These are phyloP conservation scores for Aspergillus viridinutans DNA, from an alignment of 2,329 filamentous ascomycete species.

Conservation along the genomic window DNA sequence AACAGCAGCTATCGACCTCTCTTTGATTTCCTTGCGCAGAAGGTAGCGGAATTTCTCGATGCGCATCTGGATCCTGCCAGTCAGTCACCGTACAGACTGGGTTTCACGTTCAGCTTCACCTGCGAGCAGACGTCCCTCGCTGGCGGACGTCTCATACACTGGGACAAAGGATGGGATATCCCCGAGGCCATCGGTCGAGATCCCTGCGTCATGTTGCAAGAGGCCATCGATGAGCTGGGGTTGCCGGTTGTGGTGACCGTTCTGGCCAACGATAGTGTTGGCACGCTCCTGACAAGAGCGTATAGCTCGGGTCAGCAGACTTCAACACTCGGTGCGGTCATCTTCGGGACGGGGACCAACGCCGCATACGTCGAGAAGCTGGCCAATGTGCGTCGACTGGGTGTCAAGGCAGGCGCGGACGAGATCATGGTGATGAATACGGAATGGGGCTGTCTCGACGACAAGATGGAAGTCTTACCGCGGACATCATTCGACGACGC, in stretches of 20 bases:
- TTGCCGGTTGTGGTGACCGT: conserved; percentile 16
- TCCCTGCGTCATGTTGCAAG: conserved; percentile 18
- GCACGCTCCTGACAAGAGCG: conserved; percentile 16
- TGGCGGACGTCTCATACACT: conserved; percentile 14
- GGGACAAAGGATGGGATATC: conserved; percentile 22
- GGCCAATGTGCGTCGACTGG: conserved; percentile 6
- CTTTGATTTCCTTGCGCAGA: conserved; percentile 16
- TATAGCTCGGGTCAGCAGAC: conserved; percentile 7
- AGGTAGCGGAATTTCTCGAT: conserved; percentile 10
- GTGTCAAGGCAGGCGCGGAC: not conserved
- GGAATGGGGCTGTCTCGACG: conserved; percentile 21
- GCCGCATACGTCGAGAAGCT: conserved; percentile 17
- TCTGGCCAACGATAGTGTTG: conserved; percentile 19
- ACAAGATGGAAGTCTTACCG: conserved; percentile 16
- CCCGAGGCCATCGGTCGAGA: conserved; percentile 16
- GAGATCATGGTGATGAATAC: conserved; percentile 19
- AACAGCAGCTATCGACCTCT: conserved; percentile 13
- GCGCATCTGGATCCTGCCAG: not conserved
- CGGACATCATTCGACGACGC: conserved; percentile 14
- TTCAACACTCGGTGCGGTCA: conserved; percentile 15
- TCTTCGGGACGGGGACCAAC: conserved; percentile 21
- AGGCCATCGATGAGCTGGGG: conserved; percentile 13
- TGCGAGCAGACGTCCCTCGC: conserved; percentile 16
- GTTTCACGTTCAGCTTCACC: conserved; percentile 21
- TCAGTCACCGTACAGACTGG: conserved; percentile 8